Conservation (phyloP, 306 rosid species). For the Pueraria montana region DNA sequence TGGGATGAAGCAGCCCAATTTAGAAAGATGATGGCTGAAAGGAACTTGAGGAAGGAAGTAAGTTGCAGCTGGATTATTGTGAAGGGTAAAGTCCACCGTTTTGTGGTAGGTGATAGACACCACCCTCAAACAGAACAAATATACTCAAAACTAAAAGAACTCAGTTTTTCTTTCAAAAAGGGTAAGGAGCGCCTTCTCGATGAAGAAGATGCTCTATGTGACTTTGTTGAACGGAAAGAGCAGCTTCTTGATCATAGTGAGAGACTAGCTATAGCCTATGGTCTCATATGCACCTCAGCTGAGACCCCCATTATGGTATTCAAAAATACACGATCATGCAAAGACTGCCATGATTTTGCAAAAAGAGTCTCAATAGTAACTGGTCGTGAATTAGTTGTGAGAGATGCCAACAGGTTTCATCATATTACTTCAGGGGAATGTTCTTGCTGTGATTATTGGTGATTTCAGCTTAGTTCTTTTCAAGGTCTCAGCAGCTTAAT, state of each 20-base stretch:
- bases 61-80: conserved; percentile 70
- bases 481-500: not conserved
- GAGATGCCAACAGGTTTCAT: conserved; percentile 72
- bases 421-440: conserved; percentile 63
- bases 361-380: conserved; percentile 63
- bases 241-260: conserved; percentile 70
- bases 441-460: conserved; percentile 74
- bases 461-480: conserved; percentile 4
- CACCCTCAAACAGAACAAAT: conserved; percentile 64
- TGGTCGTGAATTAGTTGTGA: conserved; percentile 55
- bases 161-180: conserved; percentile 42
- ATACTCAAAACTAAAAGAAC: conserved; percentile 62
- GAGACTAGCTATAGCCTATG: conserved; percentile 72
- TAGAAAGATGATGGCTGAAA: conserved; percentile 67
- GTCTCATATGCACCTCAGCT: conserved; percentile 55
- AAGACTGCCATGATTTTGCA: conserved; percentile 74
- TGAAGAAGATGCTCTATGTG: conserved; percentile 55
- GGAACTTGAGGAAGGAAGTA: conserved; percentile 62
- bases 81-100: conserved; percentile 63
- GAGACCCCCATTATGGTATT: conserved; percentile 59
- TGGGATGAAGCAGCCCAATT: conserved; percentile 67
- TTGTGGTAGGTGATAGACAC: conserved; percentile 71
- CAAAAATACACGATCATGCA: conserved; percentile 68
- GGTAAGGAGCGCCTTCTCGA: conserved; percentile 48
- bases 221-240: conserved; percentile 58